Conservation (phyloP, 768 basidiomycete genomes). For the Rhizopogon vinicolor region DNA sequence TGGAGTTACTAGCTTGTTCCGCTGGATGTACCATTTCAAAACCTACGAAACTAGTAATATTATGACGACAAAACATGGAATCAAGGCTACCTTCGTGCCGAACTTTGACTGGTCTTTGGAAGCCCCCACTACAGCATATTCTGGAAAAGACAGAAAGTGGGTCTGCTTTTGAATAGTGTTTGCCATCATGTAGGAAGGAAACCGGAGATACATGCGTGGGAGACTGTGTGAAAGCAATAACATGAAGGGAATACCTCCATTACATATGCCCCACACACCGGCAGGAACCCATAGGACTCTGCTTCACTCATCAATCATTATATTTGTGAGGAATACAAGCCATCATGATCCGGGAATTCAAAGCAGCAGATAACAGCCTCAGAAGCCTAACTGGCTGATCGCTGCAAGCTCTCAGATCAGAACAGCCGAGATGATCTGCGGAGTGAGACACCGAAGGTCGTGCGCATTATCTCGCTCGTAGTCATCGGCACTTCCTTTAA, state of each 20-base stretch:
- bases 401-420: no score
- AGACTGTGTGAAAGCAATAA: neutral
- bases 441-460: neutral
- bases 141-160: constrained; percentile 55
- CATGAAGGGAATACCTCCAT: no score
- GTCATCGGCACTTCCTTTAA: neutral
- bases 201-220: neutral
- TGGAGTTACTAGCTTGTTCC: constrained; percentile 58
- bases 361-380: no score
- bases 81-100: constrained; percentile 58
- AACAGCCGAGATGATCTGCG: no score
- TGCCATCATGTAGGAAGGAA: constrained; percentile 16
- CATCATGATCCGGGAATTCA: no score
- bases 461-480: neutral
- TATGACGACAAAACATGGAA: neutral
- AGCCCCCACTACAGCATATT: constrained; percentile 79
- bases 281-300: no score
- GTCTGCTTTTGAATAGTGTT: constrained; percentile 39
- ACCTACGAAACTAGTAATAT: constrained; percentile 39
- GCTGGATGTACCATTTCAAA: constrained; percentile 69
- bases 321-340: no score
- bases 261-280: no score
- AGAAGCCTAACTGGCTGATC: no score
- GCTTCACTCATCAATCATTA: no score
- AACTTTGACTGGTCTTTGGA: constrained; percentile 76